phyloP scores from a whole-genome alignment of 805 yeast genomes.

The Brettanomyces naardenensis region DNA sequence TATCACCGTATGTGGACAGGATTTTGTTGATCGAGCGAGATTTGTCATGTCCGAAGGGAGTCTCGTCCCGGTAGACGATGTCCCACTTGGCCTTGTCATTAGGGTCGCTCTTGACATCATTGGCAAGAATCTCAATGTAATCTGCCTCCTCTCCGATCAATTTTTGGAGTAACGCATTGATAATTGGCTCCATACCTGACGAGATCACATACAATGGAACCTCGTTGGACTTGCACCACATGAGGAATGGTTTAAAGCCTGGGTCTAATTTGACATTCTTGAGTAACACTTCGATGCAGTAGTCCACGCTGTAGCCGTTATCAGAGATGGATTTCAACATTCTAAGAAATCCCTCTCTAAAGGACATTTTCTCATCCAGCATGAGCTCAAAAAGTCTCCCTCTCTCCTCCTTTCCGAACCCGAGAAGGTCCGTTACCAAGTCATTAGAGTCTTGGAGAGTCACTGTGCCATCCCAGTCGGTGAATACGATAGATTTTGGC shows the following conservation, averaged over 20 bases:
- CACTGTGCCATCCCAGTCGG: conserved; percentile 98
- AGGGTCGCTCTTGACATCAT: conserved; percentile 39
- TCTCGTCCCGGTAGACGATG: conserved; percentile 76
- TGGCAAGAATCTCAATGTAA: conserved; percentile 74
- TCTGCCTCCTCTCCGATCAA: conserved; percentile 73
- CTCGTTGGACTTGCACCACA: conserved; percentile 63
- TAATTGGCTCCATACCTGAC: conserved; percentile 91
- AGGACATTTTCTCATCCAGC: conserved; percentile 55
- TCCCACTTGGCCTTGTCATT: conserved; percentile 57
- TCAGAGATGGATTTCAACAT: conserved; percentile 79
- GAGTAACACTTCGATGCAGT: conserved; percentile 67
- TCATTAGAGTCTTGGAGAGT: conserved; percentile 95
- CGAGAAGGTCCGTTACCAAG: conserved; percentile 78
- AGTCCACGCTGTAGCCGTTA: conserved; percentile 41
- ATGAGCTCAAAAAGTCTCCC: conserved; percentile 62
- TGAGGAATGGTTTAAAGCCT: conserved; percentile 76
- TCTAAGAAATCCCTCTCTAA: conserved; percentile 74
- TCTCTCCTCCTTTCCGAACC: conserved; percentile 72
- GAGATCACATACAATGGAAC: conserved; percentile 86
- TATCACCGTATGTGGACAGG: conserved; percentile 16
- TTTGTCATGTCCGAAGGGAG: conserved; percentile 93
- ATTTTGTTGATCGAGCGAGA: conserved; percentile 56
- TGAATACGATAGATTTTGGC: conserved; percentile 69
- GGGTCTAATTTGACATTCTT: conserved; percentile 74
- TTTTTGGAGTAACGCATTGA: conserved; percentile 62